phyloP scores from a whole-genome alignment of 2,329 filamentous ascomycete species.

The Aspergillus candidus region DNA sequence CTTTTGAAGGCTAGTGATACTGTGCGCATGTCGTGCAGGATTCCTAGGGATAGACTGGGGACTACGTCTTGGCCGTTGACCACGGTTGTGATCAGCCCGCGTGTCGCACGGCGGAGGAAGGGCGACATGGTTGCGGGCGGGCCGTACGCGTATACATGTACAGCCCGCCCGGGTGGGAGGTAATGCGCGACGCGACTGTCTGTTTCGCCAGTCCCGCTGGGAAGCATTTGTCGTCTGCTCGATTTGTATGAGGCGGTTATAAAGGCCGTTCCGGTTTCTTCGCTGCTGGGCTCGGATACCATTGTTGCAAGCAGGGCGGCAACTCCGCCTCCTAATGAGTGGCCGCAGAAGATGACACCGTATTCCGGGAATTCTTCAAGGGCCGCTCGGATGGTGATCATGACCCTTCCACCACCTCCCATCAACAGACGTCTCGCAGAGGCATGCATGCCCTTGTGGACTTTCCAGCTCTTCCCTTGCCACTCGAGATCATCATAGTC shows the following conservation, averaged over 20 bases:
- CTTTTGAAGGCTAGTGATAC: slow-evolving; percentile 67
- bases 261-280: slow-evolving; percentile 52
- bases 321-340: slow-evolving; percentile 64
- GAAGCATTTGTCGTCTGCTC: slow-evolving; percentile 34
- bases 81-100: slow-evolving; percentile 67
- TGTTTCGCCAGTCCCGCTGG: slow-evolving; percentile 24
- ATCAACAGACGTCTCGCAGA: slow-evolving; percentile 63
- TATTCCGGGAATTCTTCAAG: slow-evolving; percentile 63
- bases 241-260: slow-evolving; percentile 49
- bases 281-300: slow-evolving; percentile 55
- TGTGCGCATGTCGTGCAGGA: slow-evolving; percentile 68
- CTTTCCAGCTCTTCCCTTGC: slow-evolving; percentile 60
- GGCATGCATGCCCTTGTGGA: slow-evolving; percentile 69
- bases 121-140: slow-evolving; percentile 67
- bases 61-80: slow-evolving; percentile 70
- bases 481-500: slow-evolving; percentile 59
- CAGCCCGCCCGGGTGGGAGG: slow-evolving; percentile 61
- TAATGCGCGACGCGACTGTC: slow-evolving; percentile 32
- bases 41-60: slow-evolving; percentile 65
- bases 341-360: slow-evolving; percentile 62
- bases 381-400: slow-evolving; percentile 60
- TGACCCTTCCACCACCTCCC: slow-evolving; percentile 60
- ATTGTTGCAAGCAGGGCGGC: slow-evolving; percentile 65
- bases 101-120: slow-evolving; percentile 61
- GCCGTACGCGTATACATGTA: slow-evolving; percentile 75